phyloP scores from a whole-genome alignment of 495 filamentous ascomycete species.

The Hypoxylon lienhwacheense region DNA sequence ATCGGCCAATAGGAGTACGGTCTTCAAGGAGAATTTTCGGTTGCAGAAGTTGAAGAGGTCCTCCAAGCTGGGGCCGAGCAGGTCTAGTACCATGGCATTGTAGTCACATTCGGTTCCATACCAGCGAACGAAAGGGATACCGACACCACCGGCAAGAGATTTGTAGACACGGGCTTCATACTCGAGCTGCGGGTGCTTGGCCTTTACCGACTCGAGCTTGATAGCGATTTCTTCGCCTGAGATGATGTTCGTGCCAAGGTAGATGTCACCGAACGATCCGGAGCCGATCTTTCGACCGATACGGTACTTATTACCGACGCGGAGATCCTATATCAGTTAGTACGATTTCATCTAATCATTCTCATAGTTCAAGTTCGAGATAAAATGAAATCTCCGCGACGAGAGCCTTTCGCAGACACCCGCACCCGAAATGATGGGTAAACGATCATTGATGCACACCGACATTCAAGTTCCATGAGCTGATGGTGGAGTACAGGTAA shows the following conservation, averaged over 20 bases:
- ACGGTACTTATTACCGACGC: conserved; percentile 99
- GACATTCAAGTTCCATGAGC: conserved; percentile 23
- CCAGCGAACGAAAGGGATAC: conserved; percentile 99
- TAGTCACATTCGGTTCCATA: conserved; percentile 99
- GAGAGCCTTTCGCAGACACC: conserved; percentile 1
- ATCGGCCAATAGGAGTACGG: conserved; percentile 95
- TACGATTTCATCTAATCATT: not conserved
- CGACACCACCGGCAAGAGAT: conserved; percentile 95
- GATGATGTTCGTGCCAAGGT: conserved; percentile 99
- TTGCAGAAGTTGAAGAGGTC: conserved; percentile 99
- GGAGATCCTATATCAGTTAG: conserved; percentile 74
- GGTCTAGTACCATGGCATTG: conserved; percentile 99
- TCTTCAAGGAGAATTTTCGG: conserved; percentile 99
- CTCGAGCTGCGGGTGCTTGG: conserved; percentile 98
- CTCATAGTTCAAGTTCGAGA: not conserved
- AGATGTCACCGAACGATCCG: conserved; percentile 98
- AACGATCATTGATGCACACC: conserved; percentile 24
- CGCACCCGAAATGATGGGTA: conserved; percentile 2
- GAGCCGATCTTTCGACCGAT: conserved; percentile 99
- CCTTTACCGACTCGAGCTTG: conserved; percentile 99
- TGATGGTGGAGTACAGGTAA: not conserved
- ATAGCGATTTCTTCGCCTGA: conserved; percentile 99
- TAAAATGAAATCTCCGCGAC: not conserved
- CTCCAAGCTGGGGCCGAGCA: conserved; percentile 95
- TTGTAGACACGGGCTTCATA: conserved; percentile 99